A percentile compares a stretch with the other conserved stretches of the same genome.
These are phyloP conservation scores for Cytospora leucostoma DNA, from an alignment of 2,329 filamentous ascomycete genomes.

Conservation along the genomic window DNA sequence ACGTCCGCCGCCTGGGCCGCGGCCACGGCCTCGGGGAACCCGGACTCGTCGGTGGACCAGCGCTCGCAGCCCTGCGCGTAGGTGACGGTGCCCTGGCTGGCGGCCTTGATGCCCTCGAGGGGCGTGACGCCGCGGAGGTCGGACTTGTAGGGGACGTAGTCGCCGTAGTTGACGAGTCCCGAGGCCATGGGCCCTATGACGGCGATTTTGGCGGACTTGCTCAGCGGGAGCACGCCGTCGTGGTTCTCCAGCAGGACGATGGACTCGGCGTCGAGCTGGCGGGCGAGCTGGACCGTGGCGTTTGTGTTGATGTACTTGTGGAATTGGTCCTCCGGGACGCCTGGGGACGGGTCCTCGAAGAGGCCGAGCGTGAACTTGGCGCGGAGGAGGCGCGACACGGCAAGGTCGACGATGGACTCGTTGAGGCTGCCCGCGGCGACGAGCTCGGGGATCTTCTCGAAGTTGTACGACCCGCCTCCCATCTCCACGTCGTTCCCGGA, in stretches of 20 bases:
- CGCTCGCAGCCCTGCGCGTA: slow-evolving; percentile 72
- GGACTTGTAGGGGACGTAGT: slow-evolving; percentile 69
- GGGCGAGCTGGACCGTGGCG: slow-evolving; percentile 58
- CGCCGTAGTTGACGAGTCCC: slow-evolving; percentile 71
- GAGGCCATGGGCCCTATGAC: slow-evolving; percentile 77
- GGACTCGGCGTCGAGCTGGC: slow-evolving; percentile 64
- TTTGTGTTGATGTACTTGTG: slow-evolving; percentile 62
- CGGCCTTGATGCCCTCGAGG: slow-evolving; percentile 65
- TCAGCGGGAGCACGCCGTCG: slow-evolving; percentile 52
- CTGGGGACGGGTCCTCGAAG: slow-evolving; percentile 70
- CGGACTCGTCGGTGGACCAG: slow-evolving; percentile 70
- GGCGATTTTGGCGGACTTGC: slow-evolving; percentile 67
- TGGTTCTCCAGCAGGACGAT: slow-evolving; percentile 64
- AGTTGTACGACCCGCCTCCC: slow-evolving; percentile 74
- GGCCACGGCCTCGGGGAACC: slow-evolving; percentile 66
- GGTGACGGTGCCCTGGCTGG: slow-evolving; percentile 60
- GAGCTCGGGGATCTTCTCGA: slow-evolving; percentile 65
- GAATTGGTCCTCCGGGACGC: slow-evolving; percentile 56
- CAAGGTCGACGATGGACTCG: slow-evolving; percentile 61
- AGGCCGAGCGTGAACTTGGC: slow-evolving; percentile 71
- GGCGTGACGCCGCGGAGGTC: slow-evolving; percentile 69
- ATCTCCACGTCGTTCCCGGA: slow-evolving; percentile 75
- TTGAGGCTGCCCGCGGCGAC: slow-evolving; percentile 63
- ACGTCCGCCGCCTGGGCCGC: slow-evolving; percentile 68
- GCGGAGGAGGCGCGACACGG: slow-evolving; percentile 65